phyloP scores from a whole-genome alignment of 2,329 filamentous ascomycete species.

The Calonectria pteridis region DNA sequence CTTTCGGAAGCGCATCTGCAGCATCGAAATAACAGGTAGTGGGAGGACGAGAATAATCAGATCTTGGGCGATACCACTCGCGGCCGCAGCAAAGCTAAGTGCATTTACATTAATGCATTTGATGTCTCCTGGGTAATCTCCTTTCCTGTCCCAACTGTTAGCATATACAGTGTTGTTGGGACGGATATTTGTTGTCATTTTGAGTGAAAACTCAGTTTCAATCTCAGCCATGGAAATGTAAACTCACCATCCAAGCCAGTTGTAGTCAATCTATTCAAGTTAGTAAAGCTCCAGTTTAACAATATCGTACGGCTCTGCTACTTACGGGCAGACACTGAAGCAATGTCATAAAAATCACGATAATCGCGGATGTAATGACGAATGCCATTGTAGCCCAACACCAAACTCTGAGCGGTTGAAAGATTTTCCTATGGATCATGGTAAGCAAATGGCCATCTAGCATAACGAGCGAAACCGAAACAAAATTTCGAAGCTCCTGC shows the following conservation, averaged over 20 bases:
- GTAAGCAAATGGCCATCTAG: no score
- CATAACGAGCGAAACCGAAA: no score
- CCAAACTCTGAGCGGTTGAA: background rate
- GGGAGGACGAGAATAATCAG: background rate
- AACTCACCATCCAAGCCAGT: slow-evolving; percentile 1
- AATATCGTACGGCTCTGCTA: no score
- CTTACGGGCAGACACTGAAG: background rate
- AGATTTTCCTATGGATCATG: background rate
- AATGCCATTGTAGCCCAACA: background rate
- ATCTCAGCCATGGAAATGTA: background rate
- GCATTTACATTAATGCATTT: background rate
- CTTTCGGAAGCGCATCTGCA: background rate
- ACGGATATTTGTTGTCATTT: background rate
- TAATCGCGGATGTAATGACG: background rate
- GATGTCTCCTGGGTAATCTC: background rate
- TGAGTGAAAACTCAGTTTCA: no score
- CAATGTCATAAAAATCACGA: background rate
- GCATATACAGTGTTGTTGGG: background rate
- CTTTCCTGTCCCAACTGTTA: background rate
- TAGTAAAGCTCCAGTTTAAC: background rate
- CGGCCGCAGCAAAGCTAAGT: background rate
- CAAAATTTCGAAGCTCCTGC: no score
- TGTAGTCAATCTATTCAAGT: background rate
- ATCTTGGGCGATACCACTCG: background rate
- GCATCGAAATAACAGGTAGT: background rate